Evolutionary conservation across 108 stramenopile genomes (phyloP).

Genomic region (Pseudonitzschia multiseries): DNA sequence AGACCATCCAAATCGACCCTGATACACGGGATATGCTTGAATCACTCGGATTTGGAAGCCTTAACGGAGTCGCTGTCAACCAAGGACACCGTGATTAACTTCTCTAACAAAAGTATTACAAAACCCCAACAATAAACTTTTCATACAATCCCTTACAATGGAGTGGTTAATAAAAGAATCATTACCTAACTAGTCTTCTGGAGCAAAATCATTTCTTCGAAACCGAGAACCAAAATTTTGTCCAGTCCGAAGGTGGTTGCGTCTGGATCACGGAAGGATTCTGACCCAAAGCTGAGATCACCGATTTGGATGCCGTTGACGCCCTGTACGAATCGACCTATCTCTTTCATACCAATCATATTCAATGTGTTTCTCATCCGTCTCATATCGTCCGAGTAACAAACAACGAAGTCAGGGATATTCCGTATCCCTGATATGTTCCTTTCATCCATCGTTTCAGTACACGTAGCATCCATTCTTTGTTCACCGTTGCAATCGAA

Average conservation of each 20-base stretch:
- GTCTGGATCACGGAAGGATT: neutral
- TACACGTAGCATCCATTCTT: neutral
- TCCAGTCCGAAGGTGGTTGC: neutral
- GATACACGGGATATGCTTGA: slow-evolving; percentile 98
- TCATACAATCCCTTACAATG: neutral
- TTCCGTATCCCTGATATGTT: neutral
- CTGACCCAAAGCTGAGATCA: neutral
- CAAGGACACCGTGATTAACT: slow-evolving; percentile 40
- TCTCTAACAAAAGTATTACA: neutral
- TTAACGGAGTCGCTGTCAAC: slow-evolving; percentile 81
- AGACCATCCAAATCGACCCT: slow-evolving; percentile 92
- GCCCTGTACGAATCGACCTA: slow-evolving; percentile 30
- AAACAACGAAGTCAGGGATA: slow-evolving; percentile 31
- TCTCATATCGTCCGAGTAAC: slow-evolving; percentile 8
- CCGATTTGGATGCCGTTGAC: slow-evolving; percentile 26
- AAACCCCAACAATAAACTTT: neutral
- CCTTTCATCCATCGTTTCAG: neutral
- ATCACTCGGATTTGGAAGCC: slow-evolving; percentile 81
- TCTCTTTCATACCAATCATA: slow-evolving; percentile 24
- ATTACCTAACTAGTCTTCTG: neutral
- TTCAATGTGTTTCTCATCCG: slow-evolving; percentile 9
- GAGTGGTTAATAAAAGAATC: too few species aligned
- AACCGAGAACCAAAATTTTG: slow-evolving; percentile 17
- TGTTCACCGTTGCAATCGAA: neutral
- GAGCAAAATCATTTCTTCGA: slow-evolving; percentile 37